Conservation (phyloP, 495 filamentous ascomycete species). For the Astrothelium macrocarpum region DNA sequence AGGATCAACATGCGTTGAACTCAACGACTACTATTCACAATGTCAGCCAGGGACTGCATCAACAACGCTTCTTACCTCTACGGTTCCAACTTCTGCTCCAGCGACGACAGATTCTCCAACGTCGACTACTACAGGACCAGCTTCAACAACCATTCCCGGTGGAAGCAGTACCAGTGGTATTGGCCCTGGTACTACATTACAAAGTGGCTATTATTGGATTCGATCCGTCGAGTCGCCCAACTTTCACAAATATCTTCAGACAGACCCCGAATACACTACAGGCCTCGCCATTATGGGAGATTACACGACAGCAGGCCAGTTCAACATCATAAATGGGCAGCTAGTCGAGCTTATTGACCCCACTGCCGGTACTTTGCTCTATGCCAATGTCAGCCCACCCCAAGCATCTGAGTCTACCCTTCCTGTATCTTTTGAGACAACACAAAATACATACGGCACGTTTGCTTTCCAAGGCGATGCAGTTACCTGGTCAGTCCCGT, state of each 20-base stretch:
- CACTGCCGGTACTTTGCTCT: slow-evolving; percentile 29
- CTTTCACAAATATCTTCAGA: slow-evolving; percentile 56
- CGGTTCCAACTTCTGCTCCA: slow-evolving; percentile 11
- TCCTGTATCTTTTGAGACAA: slow-evolving; percentile 37
- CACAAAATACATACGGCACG: slow-evolving; percentile 46
- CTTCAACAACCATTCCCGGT: slow-evolving; percentile 11
- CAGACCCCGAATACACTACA: slow-evolving; percentile 38
- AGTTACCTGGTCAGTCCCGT: slow-evolving; percentile 42
- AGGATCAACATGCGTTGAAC: slow-evolving; percentile 15
- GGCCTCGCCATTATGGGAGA: slow-evolving; percentile 44
- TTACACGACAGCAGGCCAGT: slow-evolving; percentile 50
- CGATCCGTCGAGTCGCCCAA: slow-evolving; percentile 50
- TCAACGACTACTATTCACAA: slow-evolving; percentile 20
- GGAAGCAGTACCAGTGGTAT: slow-evolving; percentile 20
- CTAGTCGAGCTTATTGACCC: slow-evolving; percentile 39
- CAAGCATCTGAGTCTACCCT: slow-evolving; percentile 19
- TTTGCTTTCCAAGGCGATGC: slow-evolving; percentile 50
- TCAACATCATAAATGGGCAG: slow-evolving; percentile 47
- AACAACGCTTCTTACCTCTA: slow-evolving; percentile 12
- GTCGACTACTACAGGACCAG: slow-evolving; percentile 3
- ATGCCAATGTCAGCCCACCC: slow-evolving; percentile 28
- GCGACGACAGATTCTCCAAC: slow-evolving; percentile 9
- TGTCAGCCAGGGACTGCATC: slow-evolving; percentile 17
- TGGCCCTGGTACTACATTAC: slow-evolving; percentile 37
- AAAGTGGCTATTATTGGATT: slow-evolving; percentile 49